Base-by-base conservation (phyloP, 495 filamentous ascomycete species). In the Tuber melanosporum region DNA sequence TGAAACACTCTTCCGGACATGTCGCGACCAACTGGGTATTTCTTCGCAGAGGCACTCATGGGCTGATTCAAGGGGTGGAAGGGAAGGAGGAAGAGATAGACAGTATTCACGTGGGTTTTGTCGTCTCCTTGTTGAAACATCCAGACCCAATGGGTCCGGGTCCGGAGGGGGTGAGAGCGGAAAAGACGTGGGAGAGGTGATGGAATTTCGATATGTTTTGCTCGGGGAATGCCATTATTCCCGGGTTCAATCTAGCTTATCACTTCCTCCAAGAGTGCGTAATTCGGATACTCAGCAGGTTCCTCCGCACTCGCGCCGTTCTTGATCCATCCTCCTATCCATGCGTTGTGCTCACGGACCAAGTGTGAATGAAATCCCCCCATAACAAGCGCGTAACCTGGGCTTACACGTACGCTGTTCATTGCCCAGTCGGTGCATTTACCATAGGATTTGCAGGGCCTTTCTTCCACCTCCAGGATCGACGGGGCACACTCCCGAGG, bases 401-500 rank as follows among this genome's bases (percentile, higher is more conserved):
- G 39, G 39, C 39, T 41, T 41, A 41, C 39, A 41, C 39, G 4
- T 41, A 1, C 1, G 39, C 39, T 41, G 39, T 41, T 41, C 39
- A 41, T 41, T 41, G 39, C 39, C 39, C 2, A 5, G 39, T 41
- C 39, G 39, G 39, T 5, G 39, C 39, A 41, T 41, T 41, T 1
- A 5, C 39, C 39, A 2, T 41, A 41, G 39, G 39, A 2, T 41
- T 41, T 41, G 39, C 1, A 41, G 39, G 39, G 39, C 12, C 69
- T 45, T 41, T 76, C 70, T 78, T 82, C 32, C 75, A 80, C 9
- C 47, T 76, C 9, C 73, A 74, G 36, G 36, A 52, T 39, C 66
- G 75, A 42, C 78, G 73, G 6, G 75, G 75, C 0, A 81, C 76
- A 20, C 43, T 82, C 42, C 62, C 70, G 71, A 76, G 78, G 43